Evolutionary conservation across 345 rosid species (phyloP), one percentile per base, ranked within the genome.

Genomic region (Hevea brasiliensis): DNA sequence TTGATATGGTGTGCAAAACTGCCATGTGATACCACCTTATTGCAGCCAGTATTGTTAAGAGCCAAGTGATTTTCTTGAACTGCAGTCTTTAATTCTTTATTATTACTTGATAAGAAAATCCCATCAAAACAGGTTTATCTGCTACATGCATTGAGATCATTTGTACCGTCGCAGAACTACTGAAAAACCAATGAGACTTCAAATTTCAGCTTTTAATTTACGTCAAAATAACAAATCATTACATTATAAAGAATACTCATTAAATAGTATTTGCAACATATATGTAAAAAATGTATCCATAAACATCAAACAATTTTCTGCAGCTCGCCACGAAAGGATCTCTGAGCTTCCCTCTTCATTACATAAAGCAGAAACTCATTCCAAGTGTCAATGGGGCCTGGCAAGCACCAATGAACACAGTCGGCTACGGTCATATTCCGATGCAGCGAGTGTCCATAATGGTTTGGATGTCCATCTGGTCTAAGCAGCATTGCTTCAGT

Each of bases 371-470:
- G 79, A 57, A 90, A 76, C 80, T 92, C 92, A 68, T 92, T 92
- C 97, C 87, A 85, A 37, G 89, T 81, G 67, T 86, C 92, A 8
- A 89, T 71, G 42, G 97, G 90, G 45, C 96, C 93, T 11, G 97
- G 97, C 81, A 90, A 83, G 82, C 96, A 92, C 98, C 98, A 90
- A 80, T 90, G 94, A 51, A 92, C 89, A 75, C 96, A 90, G 67
- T 90, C 98, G 15, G 77, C 82, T 2, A 76, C 57, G 0, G 74
- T 55, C 26, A 54, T 70, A 72, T 84, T 86, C 68, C 50, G 75
- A 47, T 65, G 71, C 32, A 55, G 67, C 0, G 81, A 77, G 35
- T 68, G 77, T 42, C 89, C 87, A 29, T 72, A 77, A 1, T 64
- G 65, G 73, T 74, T 76, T 0, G 93, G 93, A 66, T 89, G 90